A percentile compares a stretch with the other conserved stretches of the same genome.
phyloP scores from a whole-genome alignment of 2,329 filamentous ascomycete genomes.

The Fusarium sororula region DNA sequence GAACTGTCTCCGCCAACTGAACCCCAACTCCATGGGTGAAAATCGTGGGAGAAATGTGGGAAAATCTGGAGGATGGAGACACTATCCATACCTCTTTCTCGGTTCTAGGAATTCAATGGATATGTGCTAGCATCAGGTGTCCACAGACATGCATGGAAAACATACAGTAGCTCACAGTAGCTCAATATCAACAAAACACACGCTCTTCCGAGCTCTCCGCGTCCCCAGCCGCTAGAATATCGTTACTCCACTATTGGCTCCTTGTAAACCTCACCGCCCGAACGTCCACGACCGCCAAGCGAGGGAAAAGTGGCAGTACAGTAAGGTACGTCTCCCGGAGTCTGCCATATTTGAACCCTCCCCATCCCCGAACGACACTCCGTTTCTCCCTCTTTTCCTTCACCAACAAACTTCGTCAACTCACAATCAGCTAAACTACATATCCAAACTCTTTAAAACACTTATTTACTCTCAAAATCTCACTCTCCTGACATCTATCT shows the following conservation, averaged over 20 bases:
- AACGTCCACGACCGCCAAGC: slow-evolving; percentile 19
- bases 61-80: slow-evolving; percentile 17
- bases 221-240: slow-evolving; percentile 39
- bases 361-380: slow-evolving; percentile 16
- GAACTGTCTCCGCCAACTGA: slow-evolving; percentile 5
- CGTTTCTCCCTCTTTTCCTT: slow-evolving; percentile 12
- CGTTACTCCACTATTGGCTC: slow-evolving; percentile 37
- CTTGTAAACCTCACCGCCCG: slow-evolving; percentile 36
- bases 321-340: neutral
- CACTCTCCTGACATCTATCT: slow-evolving; percentile 26
- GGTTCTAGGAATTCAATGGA: slow-evolving; percentile 1
- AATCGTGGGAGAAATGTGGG: slow-evolving; percentile 16
- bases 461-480: slow-evolving; percentile 5
- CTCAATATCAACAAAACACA: neutral
- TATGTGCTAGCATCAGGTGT: slow-evolving; percentile 20
- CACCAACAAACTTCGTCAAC: slow-evolving; percentile 26
- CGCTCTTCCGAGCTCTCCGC: slow-evolving; percentile 30
- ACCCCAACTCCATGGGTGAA: neutral
- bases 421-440: slow-evolving; percentile 2
- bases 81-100: slow-evolving; percentile 1
- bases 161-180: slow-evolving; percentile 19
- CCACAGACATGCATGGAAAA: slow-evolving; percentile 30
- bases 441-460: slow-evolving; percentile 2
- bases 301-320: slow-evolving; percentile 17
- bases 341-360: slow-evolving; percentile 36